phyloP scores from a whole-genome alignment of 768 basidiomycete genomes.

The Sarcomyxa edulis region DNA sequence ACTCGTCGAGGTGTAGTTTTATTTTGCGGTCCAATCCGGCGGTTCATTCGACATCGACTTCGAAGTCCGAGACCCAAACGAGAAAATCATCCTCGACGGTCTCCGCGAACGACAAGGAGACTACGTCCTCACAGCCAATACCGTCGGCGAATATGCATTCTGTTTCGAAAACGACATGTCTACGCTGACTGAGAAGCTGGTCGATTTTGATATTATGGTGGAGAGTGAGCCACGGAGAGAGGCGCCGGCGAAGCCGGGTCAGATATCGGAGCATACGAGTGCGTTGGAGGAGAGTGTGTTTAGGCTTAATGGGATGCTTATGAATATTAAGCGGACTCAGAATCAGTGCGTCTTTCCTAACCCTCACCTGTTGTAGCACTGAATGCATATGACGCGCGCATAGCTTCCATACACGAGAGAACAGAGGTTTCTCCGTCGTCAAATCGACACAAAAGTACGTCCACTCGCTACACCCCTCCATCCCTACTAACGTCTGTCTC shows the following conservation, averaged over 20 bases:
- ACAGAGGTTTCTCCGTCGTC: constrained; percentile 89
- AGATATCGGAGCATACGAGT: constrained; percentile 89
- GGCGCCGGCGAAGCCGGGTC: constrained; percentile 81
- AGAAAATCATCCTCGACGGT: constrained; percentile 84
- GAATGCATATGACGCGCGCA: constrained; percentile 5
- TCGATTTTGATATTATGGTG: constrained; percentile 97
- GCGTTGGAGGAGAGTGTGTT: constrained; percentile 95
- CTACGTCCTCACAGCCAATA: constrained; percentile 94
- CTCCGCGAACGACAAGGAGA: constrained; percentile 90
- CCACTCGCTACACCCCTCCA: background rate
- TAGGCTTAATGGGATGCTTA: constrained; percentile 80
- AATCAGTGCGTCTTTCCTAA: constrained; percentile 68
- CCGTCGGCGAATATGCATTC: constrained; percentile 87
- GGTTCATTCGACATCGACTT: constrained; percentile 97
- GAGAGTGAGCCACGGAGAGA: constrained; percentile 94
- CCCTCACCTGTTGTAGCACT: background rate
- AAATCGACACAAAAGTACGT: constrained; percentile 82
- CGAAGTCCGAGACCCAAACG: constrained; percentile 86
- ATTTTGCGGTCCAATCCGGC: constrained; percentile 98
- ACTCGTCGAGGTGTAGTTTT: constrained; percentile 58
- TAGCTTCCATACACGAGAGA: constrained; percentile 93
- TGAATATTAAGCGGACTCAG: constrained; percentile 89
- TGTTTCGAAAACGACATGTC: constrained; percentile 99
- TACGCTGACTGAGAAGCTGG: constrained; percentile 87
- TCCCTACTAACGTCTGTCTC: constrained; percentile 4